These are phyloP conservation scores for Yamadazyma tumulicola DNA, from an alignment of 805 yeast genomes.

Conservation along the genomic window DNA sequence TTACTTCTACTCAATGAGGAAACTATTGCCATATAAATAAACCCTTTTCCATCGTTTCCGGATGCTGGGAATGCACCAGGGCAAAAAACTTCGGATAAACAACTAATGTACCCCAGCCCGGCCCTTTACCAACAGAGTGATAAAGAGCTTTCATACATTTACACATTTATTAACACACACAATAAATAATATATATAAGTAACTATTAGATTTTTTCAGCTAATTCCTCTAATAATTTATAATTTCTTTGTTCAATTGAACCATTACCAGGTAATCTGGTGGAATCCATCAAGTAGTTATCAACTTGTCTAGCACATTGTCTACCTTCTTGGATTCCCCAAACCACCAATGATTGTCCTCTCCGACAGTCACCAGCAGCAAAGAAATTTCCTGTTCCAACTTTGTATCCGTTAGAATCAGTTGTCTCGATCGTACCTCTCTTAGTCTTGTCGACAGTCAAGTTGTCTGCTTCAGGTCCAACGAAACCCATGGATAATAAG, in stretches of 20 bases:
- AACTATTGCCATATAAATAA: too few species aligned
- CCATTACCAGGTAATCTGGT: constrained; percentile 92
- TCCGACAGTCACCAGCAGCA: constrained; percentile 98
- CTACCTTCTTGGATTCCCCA: constrained; percentile 99
- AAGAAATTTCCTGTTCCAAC: constrained; percentile 67
- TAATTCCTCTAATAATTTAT: constrained; percentile 69
- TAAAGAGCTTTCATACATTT: too few species aligned
- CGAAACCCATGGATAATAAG: constrained; percentile 92
- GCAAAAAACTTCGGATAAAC: too few species aligned
- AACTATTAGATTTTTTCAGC: constrained; percentile 51
- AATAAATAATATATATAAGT: not conserved
- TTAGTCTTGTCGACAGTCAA: constrained; percentile 65
- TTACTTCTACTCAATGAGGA: too few species aligned
- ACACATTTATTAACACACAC: not conserved
- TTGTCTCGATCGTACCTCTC: constrained; percentile 79
- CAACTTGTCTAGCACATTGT: constrained; percentile 96
- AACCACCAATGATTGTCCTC: constrained; percentile 96
- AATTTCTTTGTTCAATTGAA: constrained; percentile 82
- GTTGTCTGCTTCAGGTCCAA: constrained; percentile 89
- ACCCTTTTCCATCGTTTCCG: too few species aligned
- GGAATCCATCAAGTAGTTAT: constrained; percentile 68
- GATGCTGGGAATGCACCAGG: too few species aligned
- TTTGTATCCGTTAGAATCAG: constrained; percentile 60
- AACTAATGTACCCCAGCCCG: too few species aligned
- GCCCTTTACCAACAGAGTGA: too few species aligned